Evolutionary conservation across 2,329 filamentous ascomycete species (phyloP).

Genomic region (Cryoendolithus antarcticus): DNA sequence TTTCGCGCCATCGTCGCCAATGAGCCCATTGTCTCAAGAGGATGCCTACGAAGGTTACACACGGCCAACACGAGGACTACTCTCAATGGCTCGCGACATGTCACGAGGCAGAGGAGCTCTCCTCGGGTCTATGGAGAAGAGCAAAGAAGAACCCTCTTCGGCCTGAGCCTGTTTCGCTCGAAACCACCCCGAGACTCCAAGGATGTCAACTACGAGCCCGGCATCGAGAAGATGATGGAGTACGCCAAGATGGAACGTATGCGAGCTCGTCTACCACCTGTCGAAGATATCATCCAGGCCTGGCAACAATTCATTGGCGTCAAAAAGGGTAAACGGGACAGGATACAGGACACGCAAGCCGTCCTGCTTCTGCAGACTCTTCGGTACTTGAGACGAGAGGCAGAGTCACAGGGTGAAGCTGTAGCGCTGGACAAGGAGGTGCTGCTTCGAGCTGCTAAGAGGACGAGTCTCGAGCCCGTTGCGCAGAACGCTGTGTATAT

Average conservation of each 20-base stretch:
- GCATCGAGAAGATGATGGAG: slow-evolving; percentile 59
- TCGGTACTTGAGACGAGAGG: slow-evolving; percentile 36
- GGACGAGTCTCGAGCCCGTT: too few species aligned
- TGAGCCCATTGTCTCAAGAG: slow-evolving; percentile 34
- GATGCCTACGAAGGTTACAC: slow-evolving; percentile 28
- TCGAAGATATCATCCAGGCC: slow-evolving; percentile 51
- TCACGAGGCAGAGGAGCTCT: slow-evolving; percentile 1
- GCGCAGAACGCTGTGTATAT: too few species aligned
- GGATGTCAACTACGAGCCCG: slow-evolving; percentile 53
- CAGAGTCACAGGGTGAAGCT: not conserved
- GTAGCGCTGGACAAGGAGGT: not conserved
- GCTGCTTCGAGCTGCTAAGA: too few species aligned
- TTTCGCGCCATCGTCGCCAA: slow-evolving; percentile 45
- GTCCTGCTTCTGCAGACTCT: slow-evolving; percentile 48
- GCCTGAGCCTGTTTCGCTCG: slow-evolving; percentile 41
- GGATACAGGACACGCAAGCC: slow-evolving; percentile 55
- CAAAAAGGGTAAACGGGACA: slow-evolving; percentile 31
- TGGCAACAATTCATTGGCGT: slow-evolving; percentile 49
- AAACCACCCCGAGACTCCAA: slow-evolving; percentile 43
- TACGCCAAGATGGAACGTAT: slow-evolving; percentile 52
- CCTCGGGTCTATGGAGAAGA: slow-evolving; percentile 6
- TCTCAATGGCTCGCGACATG: slow-evolving; percentile 2
- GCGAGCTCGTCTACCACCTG: slow-evolving; percentile 50
- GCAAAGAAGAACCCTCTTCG: slow-evolving; percentile 48
- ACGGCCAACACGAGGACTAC: not conserved